phyloP scores from a whole-genome alignment of 257 asterid species.

The Forsythia suspensa region DNA sequence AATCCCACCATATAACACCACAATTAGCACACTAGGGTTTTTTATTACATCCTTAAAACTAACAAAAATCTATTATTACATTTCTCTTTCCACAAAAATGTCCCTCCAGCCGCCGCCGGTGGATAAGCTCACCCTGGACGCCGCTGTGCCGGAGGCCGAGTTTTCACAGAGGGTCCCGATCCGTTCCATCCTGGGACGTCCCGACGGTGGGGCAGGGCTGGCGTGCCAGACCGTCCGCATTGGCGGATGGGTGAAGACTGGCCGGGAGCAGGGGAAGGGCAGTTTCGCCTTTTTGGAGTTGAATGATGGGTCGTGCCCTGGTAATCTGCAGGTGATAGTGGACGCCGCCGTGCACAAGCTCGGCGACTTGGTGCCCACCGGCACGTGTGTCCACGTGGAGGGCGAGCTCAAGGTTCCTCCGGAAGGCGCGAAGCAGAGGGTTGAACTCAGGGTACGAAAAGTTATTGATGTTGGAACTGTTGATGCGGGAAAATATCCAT shows the following conservation, averaged over 20 bases:
- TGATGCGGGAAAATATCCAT: conserved; percentile 79
- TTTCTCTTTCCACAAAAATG: background rate
- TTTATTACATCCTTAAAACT: no score
- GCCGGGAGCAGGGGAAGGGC: conserved; percentile 83
- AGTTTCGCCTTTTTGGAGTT: conserved; percentile 75
- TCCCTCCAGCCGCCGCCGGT: conserved; percentile 48
- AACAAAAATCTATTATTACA: no score
- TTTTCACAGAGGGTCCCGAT: conserved; percentile 81
- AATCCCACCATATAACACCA: no score
- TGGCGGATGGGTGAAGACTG: conserved; percentile 95
- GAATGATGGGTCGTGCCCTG: conserved; percentile 85
- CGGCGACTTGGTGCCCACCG: conserved; percentile 72
- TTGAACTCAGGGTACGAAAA: conserved; percentile 70
- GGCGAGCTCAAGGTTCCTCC: conserved; percentile 79
- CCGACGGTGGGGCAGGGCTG: conserved; percentile 75
- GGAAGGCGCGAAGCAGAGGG: conserved; percentile 63
- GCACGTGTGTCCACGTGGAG: conserved; percentile 73
- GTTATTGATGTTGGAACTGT: conserved; percentile 77
- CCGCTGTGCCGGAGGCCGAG: conserved; percentile 14
- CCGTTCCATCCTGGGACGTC: conserved; percentile 53
- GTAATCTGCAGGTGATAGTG: conserved; percentile 77
- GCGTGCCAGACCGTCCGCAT: conserved; percentile 64
- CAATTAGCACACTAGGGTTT: background rate
- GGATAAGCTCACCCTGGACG: conserved; percentile 44
- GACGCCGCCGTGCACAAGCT: conserved; percentile 57